Percentiles rank a stretch among this genome's conserved stretches.
These are phyloP conservation scores for Metschnikowia henanensis DNA, from an alignment of 805 yeast species.

Conservation along the genomic window DNA sequence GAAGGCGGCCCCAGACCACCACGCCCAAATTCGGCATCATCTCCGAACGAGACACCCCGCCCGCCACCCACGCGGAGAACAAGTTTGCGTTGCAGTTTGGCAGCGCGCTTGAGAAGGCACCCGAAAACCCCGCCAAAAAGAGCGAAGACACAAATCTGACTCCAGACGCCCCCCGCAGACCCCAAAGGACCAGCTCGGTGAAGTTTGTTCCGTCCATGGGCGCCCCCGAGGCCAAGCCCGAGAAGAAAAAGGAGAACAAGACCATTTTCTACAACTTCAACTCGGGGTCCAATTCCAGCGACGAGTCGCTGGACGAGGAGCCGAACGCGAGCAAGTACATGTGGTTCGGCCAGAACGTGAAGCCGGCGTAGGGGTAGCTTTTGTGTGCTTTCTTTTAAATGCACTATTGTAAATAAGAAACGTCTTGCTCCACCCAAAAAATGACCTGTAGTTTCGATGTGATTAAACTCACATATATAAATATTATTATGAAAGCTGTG, in stretches of 20 bases:
- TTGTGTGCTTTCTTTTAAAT: background rate
- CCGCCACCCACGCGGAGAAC: constrained; percentile 15
- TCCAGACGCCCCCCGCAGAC: constrained; percentile 1
- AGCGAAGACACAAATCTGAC: background rate
- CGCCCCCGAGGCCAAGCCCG: constrained; percentile 9
- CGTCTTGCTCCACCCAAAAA: too few species aligned
- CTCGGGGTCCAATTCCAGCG: constrained; percentile 16
- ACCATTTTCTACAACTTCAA: constrained; percentile 35
- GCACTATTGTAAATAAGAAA: too few species aligned
- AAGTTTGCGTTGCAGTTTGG: constrained; percentile 22
- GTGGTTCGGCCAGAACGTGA: constrained; percentile 42
- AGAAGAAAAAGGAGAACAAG: constrained; percentile 14
- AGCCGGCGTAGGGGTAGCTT: background rate
- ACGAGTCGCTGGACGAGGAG: constrained; percentile 16
- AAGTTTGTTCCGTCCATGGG: constrained; percentile 32
- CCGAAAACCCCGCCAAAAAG: background rate
- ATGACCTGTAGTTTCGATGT: too few species aligned
- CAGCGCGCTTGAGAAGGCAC: constrained; percentile 1
- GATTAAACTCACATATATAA: too few species aligned
- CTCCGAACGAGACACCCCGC: constrained; percentile 18
- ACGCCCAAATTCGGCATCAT: constrained; percentile 20
- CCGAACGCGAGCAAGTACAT: constrained; percentile 22
- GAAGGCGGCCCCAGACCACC: constrained; percentile 17
- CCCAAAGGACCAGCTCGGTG: constrained; percentile 27
- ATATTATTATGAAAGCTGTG: too few species aligned